Base-by-base conservation (phyloP, 1,284 basidiomycete genomes). In the Moesziomyces globuligerus region DNA sequence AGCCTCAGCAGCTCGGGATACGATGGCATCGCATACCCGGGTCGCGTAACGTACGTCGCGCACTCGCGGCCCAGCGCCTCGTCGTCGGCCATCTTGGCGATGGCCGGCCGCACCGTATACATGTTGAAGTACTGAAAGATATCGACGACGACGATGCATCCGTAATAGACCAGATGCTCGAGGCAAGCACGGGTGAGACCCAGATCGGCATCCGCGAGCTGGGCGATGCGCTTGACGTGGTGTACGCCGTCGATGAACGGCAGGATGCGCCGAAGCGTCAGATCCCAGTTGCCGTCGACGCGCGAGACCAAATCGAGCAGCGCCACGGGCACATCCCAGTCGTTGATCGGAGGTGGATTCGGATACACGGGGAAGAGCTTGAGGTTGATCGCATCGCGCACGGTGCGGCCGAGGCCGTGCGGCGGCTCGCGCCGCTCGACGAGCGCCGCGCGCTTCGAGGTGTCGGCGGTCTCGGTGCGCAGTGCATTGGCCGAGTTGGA, bases 331-430 rank as follows among this genome's bases (percentile, higher is more conserved):
- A 98, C 96, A 84, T 93, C 90, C 94, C 95, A 98, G 78, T 97
- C 93, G 66, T 90, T 87, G 21, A 97, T 91, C 0, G 87, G 85
- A 0, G 91, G 89, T 9, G 96, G 96, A 78, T 98, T 98, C 4
- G 94, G 91, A 76, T 94, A 97, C 83, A 94, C 95, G 0, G 93
- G 96, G 66, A 98, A 94, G 34, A 98, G 91, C 65, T 96, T 96
- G 74, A 99, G 65, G 41, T 82, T 82, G 69, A 82, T 76, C 1
- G 81, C 81, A 44, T 82, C 78, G 8, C 78, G 55, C 32, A 82
- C 81, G 3, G 80, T 81, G 21, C 78, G 64, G 1, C 80, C 81
- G 1, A 82, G 64, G 7, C 80, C 80, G 36, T 82, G 80, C 0
- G 79, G 80, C 15, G 71, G 62, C 26, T 79, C 76, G 3, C 75